Conservation (phyloP, 2,329 filamentous ascomycete species). For the Trichoderma afroharzianum region DNA sequence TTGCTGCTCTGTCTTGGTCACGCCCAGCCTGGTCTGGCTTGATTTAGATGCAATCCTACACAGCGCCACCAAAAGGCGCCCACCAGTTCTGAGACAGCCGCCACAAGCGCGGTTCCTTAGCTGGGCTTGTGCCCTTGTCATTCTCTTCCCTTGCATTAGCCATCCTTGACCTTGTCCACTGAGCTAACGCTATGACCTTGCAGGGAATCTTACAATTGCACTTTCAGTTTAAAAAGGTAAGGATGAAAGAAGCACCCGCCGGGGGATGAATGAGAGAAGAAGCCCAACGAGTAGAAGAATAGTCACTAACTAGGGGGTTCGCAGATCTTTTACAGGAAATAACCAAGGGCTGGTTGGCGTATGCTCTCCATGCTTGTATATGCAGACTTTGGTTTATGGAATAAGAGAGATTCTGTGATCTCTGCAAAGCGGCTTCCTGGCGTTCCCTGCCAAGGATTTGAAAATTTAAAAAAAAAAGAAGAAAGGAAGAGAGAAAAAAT, state of each 20-base stretch:
- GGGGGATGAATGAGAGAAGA: not conserved
- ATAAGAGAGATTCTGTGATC: not conserved
- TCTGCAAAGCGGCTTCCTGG: not conserved
- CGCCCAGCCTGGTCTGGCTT: constrained; percentile 11
- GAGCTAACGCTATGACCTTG: constrained; percentile 6
- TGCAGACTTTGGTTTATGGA: not conserved
- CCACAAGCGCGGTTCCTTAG: constrained; percentile 17
- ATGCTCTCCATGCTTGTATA: not conserved
- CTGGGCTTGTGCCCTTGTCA: not conserved
- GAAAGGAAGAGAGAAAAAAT: not conserved
- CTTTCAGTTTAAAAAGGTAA: constrained; percentile 97
- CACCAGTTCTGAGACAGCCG: not conserved
- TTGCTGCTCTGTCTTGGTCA: constrained; percentile 17
- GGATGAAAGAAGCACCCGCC: constrained; percentile 11
- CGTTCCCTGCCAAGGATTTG: not conserved
- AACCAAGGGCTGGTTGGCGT: constrained; percentile 14
- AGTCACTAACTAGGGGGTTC: constrained; percentile 24
- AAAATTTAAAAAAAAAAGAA: not conserved
- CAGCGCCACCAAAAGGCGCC: not conserved
- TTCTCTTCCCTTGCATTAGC: not conserved
- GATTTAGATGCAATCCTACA: constrained; percentile 3
- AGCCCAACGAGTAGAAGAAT: not conserved
- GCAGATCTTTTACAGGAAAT: constrained; percentile 57
- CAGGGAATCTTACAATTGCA: constrained; percentile 93
- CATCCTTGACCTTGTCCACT: constrained; percentile 13